Conservation (phyloP, 169 alveolate species). For the Eimeria praecox region DNA sequence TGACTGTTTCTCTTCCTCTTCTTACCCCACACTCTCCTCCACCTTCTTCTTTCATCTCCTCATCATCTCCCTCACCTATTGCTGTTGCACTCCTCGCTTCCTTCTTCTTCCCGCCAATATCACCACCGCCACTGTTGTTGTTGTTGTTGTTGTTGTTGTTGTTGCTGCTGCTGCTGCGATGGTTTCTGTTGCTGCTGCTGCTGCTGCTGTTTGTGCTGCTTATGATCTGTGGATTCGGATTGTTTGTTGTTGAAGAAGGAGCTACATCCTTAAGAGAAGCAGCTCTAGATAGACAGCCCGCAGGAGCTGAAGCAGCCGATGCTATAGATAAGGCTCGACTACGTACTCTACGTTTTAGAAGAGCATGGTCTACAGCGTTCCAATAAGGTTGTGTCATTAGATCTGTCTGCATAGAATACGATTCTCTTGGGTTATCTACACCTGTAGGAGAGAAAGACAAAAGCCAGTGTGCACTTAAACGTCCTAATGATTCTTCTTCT, state of each 20-base stretch:
- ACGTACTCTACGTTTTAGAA: conserved; percentile 10
- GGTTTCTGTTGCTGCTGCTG: background rate
- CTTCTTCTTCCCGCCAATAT: no score
- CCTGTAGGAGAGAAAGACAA: conserved; percentile 78
- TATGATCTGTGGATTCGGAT: background rate
- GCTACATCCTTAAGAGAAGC: background rate
- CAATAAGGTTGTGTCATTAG: conserved; percentile 73
- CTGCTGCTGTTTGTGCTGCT: background rate
- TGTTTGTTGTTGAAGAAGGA: background rate
- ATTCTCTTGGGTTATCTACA: conserved; percentile 61
- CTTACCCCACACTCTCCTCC: background rate
- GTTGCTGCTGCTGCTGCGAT: conserved; percentile 32
- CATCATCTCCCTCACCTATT: background rate
- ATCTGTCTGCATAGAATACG: conserved; percentile 55
- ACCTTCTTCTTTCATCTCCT: no score
- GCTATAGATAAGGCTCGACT: background rate
- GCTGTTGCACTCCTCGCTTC: background rate
- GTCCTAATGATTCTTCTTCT: conserved; percentile 69
- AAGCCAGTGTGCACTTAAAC: conserved; percentile 79
- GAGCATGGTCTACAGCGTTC: conserved; percentile 80
- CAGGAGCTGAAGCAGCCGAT: conserved; percentile 34
- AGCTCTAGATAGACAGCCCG: background rate
- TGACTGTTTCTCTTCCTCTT: background rate
- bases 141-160: no score
- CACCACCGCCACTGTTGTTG: no score